Evolutionary conservation across 257 asterid genomes (phyloP).

Genomic region (Solanum bukasovii): DNA sequence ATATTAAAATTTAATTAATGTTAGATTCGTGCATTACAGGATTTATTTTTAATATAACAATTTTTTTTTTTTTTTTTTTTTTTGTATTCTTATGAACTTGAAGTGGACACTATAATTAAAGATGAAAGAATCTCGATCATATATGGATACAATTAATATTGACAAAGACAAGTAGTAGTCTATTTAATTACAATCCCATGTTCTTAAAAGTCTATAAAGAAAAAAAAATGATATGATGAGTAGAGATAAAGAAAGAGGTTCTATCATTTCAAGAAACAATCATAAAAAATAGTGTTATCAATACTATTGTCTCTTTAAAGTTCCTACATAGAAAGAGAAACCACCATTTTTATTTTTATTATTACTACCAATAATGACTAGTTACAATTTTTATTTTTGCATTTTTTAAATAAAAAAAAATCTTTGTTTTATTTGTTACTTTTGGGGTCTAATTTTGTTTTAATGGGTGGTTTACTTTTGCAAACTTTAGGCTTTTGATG

Average conservation of each 20-base stretch:
- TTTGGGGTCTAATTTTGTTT: not conserved
- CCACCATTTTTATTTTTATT: not conserved
- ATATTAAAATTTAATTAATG: not conserved
- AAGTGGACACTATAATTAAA: not conserved
- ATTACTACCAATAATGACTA: not conserved
- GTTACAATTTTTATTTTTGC: not conserved
- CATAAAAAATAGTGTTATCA: not conserved
- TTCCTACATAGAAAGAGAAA: not conserved
- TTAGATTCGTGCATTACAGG: fast-evolving
- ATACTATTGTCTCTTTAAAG: slow-evolving; percentile 1
- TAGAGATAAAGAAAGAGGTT: not conserved
- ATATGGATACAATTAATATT: not conserved
- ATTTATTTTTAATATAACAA: fast-evolving
- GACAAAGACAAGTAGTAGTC: not conserved
- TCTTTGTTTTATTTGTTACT: not conserved
- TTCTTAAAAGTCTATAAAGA: slow-evolving; percentile 4
- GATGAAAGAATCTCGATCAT: not conserved
- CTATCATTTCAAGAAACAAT: slow-evolving; percentile 4
- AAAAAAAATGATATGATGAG: slow-evolving; percentile 1
- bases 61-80: fast-evolving
- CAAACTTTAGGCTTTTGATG: not conserved
- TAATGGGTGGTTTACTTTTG: not conserved
- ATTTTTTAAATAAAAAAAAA: not conserved
- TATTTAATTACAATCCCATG: not conserved
- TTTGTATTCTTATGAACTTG: not conserved